Base-by-base conservation (phyloP, 2,329 filamentous ascomycete species). In the Botryotinia calthae region DNA sequence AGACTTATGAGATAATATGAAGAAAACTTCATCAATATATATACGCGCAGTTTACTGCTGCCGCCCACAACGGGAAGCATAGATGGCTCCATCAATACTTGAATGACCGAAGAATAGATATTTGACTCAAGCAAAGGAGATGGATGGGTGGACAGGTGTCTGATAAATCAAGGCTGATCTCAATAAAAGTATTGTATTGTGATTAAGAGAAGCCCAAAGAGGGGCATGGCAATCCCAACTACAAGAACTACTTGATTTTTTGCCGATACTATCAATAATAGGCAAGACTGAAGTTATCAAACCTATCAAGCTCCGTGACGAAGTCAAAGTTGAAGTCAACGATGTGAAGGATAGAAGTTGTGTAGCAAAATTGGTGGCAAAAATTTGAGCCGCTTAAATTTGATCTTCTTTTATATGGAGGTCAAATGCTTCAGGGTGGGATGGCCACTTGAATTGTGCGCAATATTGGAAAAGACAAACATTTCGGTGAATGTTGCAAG, bases 11-110 rank as follows among this genome's bases (percentile, higher is more conserved):
- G 48, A 67, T 44, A n/a, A 44, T 42, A 56, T 42, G 34, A 56
- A 56, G 25, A 42, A 67, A 56, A 1, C 10, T 42, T 56, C n/a
- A n/a, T 31, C 25, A 42, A 56, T 56, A 56, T 56, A 56, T 37
- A 18, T 67, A 56, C 65, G 65, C 46, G 22, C 65, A 67, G 65
- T 42, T 67, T 37, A 42, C 48, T 42, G 65, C 48, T 56, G n/a
- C 65, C n/a, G 25, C 18, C 34, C 25, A 56, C n/a, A 56, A 56
- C 22, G 48, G 9, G 22, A 42, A n/a, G 48, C 40, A 56, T 34
- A 31, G 64, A 51, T 67, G 46, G 8, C 31, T 37, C 63, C 22
- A 66, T 28, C 16, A 18, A n/a, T n/a, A 34, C 10, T 48, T 25
- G 62, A 34, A 54, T 40, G 16, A 12, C 6, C 22, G 64, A 16